phyloP scores from a whole-genome alignment of 257 asterid species.

The Ilex asprella region DNA sequence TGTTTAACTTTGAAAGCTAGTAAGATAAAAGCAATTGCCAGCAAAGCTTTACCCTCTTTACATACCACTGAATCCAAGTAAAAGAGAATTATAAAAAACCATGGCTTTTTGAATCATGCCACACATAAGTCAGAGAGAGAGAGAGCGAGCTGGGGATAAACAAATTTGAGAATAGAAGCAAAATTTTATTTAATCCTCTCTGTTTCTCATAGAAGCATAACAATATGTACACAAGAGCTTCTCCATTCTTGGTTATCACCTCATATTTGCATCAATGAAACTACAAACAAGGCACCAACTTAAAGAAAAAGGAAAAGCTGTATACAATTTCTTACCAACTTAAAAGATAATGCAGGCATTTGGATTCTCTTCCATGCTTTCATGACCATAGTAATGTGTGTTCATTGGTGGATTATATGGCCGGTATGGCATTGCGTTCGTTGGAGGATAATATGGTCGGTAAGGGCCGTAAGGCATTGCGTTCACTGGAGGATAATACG shows the following conservation, averaged over 20 bases:
- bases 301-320: not conserved
- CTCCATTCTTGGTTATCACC: conserved; percentile 11
- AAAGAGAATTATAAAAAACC: no score
- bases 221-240: conserved; percentile 20
- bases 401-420: conserved; percentile 36
- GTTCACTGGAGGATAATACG: conserved; percentile 31
- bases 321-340: conserved; percentile 1
- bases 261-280: conserved; percentile 13
- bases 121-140: no score
- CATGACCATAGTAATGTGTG: conserved; percentile 36
- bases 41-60: no score
- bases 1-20: no score
- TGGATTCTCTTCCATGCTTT: conserved; percentile 83
- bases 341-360: conserved; percentile 61
- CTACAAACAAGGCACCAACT: not conserved
- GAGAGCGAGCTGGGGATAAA: no score
- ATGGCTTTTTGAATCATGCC: no score
- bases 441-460: conserved; percentile 37
- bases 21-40: no score
- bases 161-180: no score
- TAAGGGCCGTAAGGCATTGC: conserved; percentile 7
- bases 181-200: no score
- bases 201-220: not conserved
- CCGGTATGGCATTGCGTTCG: conserved; percentile 16
- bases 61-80: no score